phyloP scores from a whole-genome alignment of 1,284 basidiomycete genomes.

The Heimioporus punctisporus region DNA sequence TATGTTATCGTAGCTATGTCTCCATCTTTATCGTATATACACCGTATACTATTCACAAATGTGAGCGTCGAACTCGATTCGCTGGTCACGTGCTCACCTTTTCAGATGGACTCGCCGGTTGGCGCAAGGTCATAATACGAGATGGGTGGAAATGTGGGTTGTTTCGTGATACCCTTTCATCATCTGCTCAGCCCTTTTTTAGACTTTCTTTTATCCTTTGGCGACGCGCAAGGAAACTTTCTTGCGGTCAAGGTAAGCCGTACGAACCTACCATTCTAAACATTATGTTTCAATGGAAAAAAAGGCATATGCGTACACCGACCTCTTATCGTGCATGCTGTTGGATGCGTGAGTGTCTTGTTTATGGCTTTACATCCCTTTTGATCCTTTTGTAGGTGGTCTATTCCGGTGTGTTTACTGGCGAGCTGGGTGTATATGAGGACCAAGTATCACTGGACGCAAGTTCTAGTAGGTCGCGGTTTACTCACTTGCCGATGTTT shows the following conservation, averaged over 20 bases:
- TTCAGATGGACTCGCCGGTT: conserved; percentile 76
- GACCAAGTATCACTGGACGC: conserved; percentile 80
- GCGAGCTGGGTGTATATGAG: conserved; percentile 82
- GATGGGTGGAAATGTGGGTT: conserved; percentile 89
- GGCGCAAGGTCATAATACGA: conserved; percentile 66
- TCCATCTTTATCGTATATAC: conserved; percentile 76
- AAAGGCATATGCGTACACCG: conserved; percentile 80
- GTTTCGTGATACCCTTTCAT: not conserved
- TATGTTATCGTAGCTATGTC: conserved; percentile 60
- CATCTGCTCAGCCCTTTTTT: not conserved
- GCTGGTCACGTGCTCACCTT: not conserved
- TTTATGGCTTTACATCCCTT: not conserved
- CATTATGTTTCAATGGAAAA: not conserved
- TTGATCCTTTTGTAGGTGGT: conserved; percentile 54
- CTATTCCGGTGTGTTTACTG: conserved; percentile 83
- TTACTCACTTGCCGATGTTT: not conserved
- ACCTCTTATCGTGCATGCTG: conserved; percentile 86
- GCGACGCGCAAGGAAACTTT: conserved; percentile 85
- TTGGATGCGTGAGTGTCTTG: conserved; percentile 68
- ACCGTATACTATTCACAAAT: conserved; percentile 83
- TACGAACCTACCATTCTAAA: not conserved
- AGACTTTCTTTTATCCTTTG: conserved; percentile 78
- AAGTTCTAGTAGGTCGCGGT: conserved; percentile 55
- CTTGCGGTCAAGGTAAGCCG: conserved; percentile 73
- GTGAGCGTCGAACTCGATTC: conserved; percentile 37